phyloP scores from a whole-genome alignment of 1,139 yeast genomes.

The Geotrichum macrosporum region DNA sequence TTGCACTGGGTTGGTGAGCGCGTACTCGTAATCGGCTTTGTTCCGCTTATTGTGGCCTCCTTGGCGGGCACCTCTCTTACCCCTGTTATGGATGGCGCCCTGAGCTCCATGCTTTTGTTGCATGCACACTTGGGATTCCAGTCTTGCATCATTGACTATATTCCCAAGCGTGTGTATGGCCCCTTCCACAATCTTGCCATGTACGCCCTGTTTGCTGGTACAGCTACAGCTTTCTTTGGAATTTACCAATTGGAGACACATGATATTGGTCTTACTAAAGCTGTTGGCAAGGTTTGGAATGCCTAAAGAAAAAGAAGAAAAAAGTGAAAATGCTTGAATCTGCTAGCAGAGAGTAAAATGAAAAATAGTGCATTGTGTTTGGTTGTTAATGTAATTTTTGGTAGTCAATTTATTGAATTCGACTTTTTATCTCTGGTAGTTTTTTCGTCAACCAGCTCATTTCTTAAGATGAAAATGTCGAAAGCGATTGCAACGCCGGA shows the following conservation, averaged over 20 bases:
- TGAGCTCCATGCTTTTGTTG: conserved; percentile 58
- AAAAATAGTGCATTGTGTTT: conserved; percentile 6
- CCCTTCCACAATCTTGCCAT: conserved; percentile 58
- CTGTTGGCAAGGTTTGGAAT: conserved; percentile 42
- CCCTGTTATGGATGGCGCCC: conserved; percentile 67
- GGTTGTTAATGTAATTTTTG: conserved; percentile 1
- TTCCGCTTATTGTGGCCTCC: conserved; percentile 75
- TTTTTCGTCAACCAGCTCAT: too few species aligned
- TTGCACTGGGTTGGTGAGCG: conserved; percentile 88
- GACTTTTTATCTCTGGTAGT: too few species aligned
- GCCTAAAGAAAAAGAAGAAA: conserved; percentile 31
- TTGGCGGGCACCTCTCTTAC: conserved; percentile 58
- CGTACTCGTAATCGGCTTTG: conserved; percentile 56
- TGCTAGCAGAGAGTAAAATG: too few species aligned
- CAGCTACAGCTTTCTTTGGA: conserved; percentile 61
- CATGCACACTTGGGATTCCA: conserved; percentile 81
- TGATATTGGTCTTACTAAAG: conserved; percentile 53
- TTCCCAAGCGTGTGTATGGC: conserved; percentile 81
- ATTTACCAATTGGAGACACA: conserved; percentile 55
- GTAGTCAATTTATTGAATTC: too few species aligned
- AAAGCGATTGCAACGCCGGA: too few species aligned
- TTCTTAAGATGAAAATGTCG: too few species aligned
- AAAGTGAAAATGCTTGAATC: too few species aligned
- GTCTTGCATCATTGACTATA: conserved; percentile 83
- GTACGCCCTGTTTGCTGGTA: conserved; percentile 54